Evolutionary conservation across 2,329 filamentous ascomycete genomes (phyloP).

Genomic region (Onygenales sp.): DNA sequence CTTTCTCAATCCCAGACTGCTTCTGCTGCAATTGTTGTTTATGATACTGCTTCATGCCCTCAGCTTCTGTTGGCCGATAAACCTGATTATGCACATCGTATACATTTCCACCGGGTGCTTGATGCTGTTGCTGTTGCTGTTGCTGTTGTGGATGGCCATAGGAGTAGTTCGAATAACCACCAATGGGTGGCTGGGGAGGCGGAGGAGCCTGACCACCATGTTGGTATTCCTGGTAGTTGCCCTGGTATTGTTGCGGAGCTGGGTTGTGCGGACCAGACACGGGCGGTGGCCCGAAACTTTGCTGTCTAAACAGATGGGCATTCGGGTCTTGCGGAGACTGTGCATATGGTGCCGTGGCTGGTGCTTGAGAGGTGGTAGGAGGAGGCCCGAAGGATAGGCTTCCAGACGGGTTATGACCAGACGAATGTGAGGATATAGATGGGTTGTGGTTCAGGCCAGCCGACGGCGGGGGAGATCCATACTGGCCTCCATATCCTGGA

Average conservation of each 20-base stretch:
- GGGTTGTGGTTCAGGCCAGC: constrained; percentile 20
- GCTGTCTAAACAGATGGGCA: constrained; percentile 25
- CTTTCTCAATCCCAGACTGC: no score
- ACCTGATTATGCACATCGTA: constrained; percentile 39
- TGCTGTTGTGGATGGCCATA: constrained; percentile 27
- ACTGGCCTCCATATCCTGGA: constrained; percentile 10
- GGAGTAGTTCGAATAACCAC: constrained; percentile 34
- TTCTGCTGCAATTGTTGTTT: constrained; percentile 12
- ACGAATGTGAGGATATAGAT: constrained; percentile 17
- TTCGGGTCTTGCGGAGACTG: constrained; percentile 26
- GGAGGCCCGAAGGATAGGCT: constrained; percentile 21
- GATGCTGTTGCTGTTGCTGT: constrained; percentile 2
- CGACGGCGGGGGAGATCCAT: constrained; percentile 28
- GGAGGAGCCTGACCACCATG: constrained; percentile 8
- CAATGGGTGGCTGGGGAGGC: constrained; percentile 16
- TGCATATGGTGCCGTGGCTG: constrained; percentile 21
- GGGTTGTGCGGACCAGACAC: constrained; percentile 3
- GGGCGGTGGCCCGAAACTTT: constrained; percentile 14
- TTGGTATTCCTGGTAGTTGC: neutral
- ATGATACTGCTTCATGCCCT: constrained; percentile 28
- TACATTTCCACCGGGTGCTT: constrained; percentile 12
- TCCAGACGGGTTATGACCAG: constrained; percentile 18
- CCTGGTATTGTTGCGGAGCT: constrained; percentile 9
- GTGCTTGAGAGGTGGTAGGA: constrained; percentile 1
- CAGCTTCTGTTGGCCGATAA: constrained; percentile 37